Conservation (phyloP, 1,284 basidiomycete genomes). For the Agroathelia rolfsii region DNA sequence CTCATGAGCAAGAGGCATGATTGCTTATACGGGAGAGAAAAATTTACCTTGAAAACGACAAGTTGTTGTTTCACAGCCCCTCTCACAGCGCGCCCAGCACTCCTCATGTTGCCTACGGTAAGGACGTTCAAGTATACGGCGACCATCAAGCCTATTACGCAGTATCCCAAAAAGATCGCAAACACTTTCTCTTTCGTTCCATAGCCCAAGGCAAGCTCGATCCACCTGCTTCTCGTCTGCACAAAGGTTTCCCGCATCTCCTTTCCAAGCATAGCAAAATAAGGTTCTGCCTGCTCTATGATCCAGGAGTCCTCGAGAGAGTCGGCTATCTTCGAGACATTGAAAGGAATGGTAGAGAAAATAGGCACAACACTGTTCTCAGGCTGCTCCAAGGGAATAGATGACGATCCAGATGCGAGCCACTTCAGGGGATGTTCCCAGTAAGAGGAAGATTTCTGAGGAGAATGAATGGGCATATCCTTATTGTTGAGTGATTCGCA, state of each 20-base stretch:
- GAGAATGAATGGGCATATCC: too few relatives aligned
- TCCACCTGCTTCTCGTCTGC: slow-evolving; percentile 40
- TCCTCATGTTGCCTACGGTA: slow-evolving; percentile 60
- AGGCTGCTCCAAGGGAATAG: too few relatives aligned
- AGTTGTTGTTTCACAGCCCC: slow-evolving; percentile 73
- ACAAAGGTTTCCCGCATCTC: slow-evolving; percentile 34
- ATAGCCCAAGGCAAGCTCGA: slow-evolving; percentile 46
- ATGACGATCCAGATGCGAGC: too few relatives aligned
- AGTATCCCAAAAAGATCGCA: slow-evolving; percentile 67
- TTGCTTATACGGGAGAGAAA: slow-evolving; percentile 5
- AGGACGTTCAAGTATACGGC: slow-evolving; percentile 65
- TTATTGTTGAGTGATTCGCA: too few relatives aligned
- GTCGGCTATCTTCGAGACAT: too few relatives aligned
- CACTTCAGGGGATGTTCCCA: too few relatives aligned
- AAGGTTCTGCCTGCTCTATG: slow-evolving; percentile 35
- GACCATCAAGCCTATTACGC: slow-evolving; percentile 48
- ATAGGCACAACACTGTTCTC: too few relatives aligned
- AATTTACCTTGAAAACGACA: slow-evolving; percentile 71
- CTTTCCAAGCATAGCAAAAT: slow-evolving; percentile 48
- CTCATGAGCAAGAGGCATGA: slow-evolving; percentile 1
- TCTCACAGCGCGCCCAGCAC: slow-evolving; percentile 63
- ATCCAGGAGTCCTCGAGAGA: slow-evolving; percentile 7
- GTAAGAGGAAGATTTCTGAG: too few relatives aligned
- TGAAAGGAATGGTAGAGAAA: too few relatives aligned
- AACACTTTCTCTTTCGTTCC: slow-evolving; percentile 54